These are phyloP conservation scores for Phytophthora citrophthora DNA, from an alignment of 352 stramenopile species.

Conservation along the genomic window DNA sequence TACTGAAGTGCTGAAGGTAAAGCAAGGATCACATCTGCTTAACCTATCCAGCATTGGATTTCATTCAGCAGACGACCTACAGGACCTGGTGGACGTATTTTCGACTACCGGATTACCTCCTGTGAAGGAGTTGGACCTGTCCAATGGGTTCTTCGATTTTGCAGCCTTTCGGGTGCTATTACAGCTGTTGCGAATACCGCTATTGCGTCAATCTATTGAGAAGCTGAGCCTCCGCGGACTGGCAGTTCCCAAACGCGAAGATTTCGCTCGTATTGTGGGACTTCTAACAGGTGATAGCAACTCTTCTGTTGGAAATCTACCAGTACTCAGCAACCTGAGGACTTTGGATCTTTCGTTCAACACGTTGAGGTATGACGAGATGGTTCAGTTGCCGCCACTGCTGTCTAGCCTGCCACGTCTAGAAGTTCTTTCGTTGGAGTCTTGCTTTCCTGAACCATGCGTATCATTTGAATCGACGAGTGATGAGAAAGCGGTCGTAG, in stretches of 20 bases:
- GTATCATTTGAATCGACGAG: neutral
- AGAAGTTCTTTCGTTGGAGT: slow-evolving; percentile 56
- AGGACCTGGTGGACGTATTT: slow-evolving; percentile 59
- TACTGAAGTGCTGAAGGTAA: slow-evolving; percentile 44
- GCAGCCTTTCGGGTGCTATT: slow-evolving; percentile 58
- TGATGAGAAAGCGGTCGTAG: slow-evolving; percentile 12
- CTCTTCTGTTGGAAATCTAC: slow-evolving; percentile 9
- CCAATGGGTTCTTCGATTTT: slow-evolving; percentile 70
- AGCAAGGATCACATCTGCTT: slow-evolving; percentile 45
- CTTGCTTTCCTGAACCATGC: slow-evolving; percentile 48
- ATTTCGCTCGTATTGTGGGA: slow-evolving; percentile 51
- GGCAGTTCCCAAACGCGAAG: slow-evolving; percentile 50
- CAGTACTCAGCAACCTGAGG: slow-evolving; percentile 41
- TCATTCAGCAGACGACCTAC: slow-evolving; percentile 55
- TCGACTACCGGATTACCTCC: slow-evolving; percentile 31
- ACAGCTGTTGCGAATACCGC: slow-evolving; percentile 44
- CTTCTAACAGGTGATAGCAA: slow-evolving; percentile 28
- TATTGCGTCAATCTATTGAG: slow-evolving; percentile 41
- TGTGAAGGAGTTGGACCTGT: slow-evolving; percentile 55
- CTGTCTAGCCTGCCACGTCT: slow-evolving; percentile 45
- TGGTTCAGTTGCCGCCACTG: slow-evolving; percentile 43
- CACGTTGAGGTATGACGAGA: slow-evolving; percentile 53
- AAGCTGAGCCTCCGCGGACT: slow-evolving; percentile 54
- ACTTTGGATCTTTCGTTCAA: slow-evolving; percentile 79
- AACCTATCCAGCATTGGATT: slow-evolving; percentile 62